A percentile compares a stretch with the other conserved stretches of the same genome.
These are phyloP conservation scores for Glycyrrhiza uralensis DNA, from an alignment of 306 rosid genomes.

Conservation along the genomic window DNA sequence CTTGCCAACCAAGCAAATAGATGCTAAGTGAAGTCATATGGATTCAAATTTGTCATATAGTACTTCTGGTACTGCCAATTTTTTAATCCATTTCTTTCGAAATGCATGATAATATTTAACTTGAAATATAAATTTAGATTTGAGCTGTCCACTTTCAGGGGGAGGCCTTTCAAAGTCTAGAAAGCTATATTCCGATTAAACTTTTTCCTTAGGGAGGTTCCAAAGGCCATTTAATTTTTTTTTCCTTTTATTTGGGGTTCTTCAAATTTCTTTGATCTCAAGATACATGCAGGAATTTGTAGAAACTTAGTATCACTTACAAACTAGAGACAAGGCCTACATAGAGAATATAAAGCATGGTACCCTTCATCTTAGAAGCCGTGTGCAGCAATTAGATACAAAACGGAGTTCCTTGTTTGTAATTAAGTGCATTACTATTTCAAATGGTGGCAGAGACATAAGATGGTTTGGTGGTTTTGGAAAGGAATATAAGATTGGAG, in stretches of 20 bases:
- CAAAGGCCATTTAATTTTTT: slow-evolving; percentile 26
- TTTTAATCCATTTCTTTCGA: not conserved
- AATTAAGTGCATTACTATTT: too few species aligned
- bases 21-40: slow-evolving; percentile 14
- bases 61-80: not conserved
- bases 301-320: not conserved
- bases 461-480: too few species aligned
- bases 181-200: slow-evolving; percentile 5
- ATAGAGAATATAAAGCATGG: too few species aligned
- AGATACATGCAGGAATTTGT: not conserved
- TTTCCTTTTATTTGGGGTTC: not conserved
- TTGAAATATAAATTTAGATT: not conserved
- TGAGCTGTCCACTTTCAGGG: slow-evolving; percentile 24
- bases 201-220: slow-evolving; percentile 24
- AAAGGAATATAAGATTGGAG: too few species aligned
- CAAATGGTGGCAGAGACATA: too few species aligned
- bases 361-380: too few species aligned
- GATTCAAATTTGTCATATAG: slow-evolving; percentile 20
- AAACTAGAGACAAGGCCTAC: too few species aligned
- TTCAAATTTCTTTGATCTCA: not conserved
- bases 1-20: not conserved
- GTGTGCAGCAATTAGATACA: too few species aligned
- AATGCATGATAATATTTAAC: not conserved
- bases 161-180: slow-evolving; percentile 30
- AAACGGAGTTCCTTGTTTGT: too few species aligned